Evolutionary conservation across 805 yeast genomes (phyloP).

Genomic region (Allodekkera sacchari): DNA sequence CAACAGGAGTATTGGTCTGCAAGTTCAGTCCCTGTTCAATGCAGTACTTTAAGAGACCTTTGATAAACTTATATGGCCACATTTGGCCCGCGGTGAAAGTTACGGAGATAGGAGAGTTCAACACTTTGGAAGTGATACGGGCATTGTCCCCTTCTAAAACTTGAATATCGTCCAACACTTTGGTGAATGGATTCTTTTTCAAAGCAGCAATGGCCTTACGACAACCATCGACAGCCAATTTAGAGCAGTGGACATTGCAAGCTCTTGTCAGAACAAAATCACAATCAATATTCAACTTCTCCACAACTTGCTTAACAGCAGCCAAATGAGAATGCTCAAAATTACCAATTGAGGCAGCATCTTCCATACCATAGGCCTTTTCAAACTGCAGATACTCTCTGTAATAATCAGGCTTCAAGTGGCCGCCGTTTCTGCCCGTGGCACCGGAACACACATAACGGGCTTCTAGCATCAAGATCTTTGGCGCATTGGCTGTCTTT

Average conservation of each 20-base stretch:
- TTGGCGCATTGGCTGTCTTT: slow-evolving; percentile 5
- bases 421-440: slow-evolving; percentile 44
- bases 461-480: slow-evolving; percentile 30
- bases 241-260: slow-evolving; percentile 13
- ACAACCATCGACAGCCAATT: slow-evolving; percentile 15
- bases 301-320: slow-evolving; percentile 26
- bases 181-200: slow-evolving; percentile 22
- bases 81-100: slow-evolving; percentile 34
- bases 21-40: slow-evolving; percentile 29
- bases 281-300: slow-evolving; percentile 29
- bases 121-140: slow-evolving; percentile 19
- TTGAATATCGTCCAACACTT: slow-evolving; percentile 21
- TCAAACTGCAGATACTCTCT: slow-evolving; percentile 9
- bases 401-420: slow-evolving; percentile 30
- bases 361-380: slow-evolving; percentile 16
- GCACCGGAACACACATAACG: slow-evolving; percentile 33
- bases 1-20: slow-evolving; percentile 31
- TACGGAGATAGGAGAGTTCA: slow-evolving; percentile 22
- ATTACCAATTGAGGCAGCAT: slow-evolving; percentile 29
- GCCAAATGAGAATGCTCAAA: slow-evolving; percentile 32
- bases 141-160: slow-evolving; percentile 26
- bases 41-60: slow-evolving; percentile 24
- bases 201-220: slow-evolving; percentile 18
- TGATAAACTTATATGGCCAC: slow-evolving; percentile 38
- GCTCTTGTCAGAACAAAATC: slow-evolving; percentile 29